Evolutionary conservation across 495 filamentous ascomycete genomes (phyloP), one percentile per base, ranked within the genome.

Genomic region (Immersiella caudata): DNA sequence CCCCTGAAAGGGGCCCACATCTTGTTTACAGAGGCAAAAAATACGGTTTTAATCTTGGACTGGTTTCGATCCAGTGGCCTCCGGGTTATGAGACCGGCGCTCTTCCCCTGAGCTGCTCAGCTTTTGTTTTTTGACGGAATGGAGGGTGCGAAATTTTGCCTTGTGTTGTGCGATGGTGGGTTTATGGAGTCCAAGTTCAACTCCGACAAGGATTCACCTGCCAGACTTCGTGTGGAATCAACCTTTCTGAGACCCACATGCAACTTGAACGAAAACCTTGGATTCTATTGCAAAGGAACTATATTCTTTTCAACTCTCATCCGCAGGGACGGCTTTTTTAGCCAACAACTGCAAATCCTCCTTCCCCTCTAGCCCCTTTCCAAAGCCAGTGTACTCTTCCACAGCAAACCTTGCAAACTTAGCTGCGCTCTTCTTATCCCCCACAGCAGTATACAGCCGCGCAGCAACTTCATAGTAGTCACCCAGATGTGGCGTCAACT

Each of bases 331-430:
- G 4, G 29, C 29, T 33, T 33, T 8, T 8, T 52, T 14, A 12
- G 21, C 49, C 16, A 52, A 52, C 5, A 12, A 3, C 12, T 52
- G 18, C 49, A 52, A 52, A 18, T 52, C 49, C 5, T 52, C 49
- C 52, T 14, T 33, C 56, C 46, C 69, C 25, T 75, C 73, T 33
- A 33, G 8, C 22, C 69, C 62, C 0, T 68, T 70, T 9, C 70
- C 73, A 27, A 67, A 75, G 40, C 67, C 68, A 55, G 3, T 68
- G 51, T 73, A 21, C 27, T 72, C 73, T 1, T 36, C 50, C 29
- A 72, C 27, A 0, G 71, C 73, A 46, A 72, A 25, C 61, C 60
- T 25, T 1, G 59, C 73, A 46, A 71, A 70, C 36, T 62, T 68
- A 5, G 16, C 21, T 14, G 49, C 49, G 49, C 16, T 52, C 16